Evolutionary conservation across 2,329 filamentous ascomycete genomes (phyloP).

Genomic region (Delphinella strobiligena): DNA sequence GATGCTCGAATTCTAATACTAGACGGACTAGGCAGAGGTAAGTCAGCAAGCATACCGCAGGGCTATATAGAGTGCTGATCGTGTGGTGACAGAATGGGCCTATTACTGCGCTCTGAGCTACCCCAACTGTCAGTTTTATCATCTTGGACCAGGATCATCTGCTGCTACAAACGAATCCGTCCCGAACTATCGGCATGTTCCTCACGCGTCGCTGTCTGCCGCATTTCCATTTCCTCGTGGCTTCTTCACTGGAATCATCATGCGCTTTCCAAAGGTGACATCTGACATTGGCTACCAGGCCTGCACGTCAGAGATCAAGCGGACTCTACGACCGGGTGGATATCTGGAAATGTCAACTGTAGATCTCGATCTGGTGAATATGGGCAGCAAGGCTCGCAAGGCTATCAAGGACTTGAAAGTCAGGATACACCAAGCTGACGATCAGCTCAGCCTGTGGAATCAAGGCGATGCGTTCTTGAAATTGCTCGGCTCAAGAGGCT

Average conservation of each 20-base stretch:
- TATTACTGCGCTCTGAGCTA: slow-evolving; percentile 77
- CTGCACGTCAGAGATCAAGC: slow-evolving; percentile 61
- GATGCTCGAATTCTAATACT: slow-evolving; percentile 61
- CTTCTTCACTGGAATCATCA: slow-evolving; percentile 64
- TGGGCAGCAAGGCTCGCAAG: slow-evolving; percentile 60
- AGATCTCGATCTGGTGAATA: slow-evolving; percentile 70
- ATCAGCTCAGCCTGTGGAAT: slow-evolving; percentile 46
- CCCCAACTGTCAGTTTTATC: slow-evolving; percentile 62
- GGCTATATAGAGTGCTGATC: slow-evolving; percentile 10
- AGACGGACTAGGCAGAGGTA: slow-evolving; percentile 66
- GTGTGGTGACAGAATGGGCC: slow-evolving; percentile 61
- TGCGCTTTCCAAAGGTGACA: slow-evolving; percentile 61
- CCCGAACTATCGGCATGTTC: slow-evolving; percentile 64
- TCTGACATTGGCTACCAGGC: slow-evolving; percentile 58
- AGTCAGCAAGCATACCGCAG: slow-evolving; percentile 6
- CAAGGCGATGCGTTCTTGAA: slow-evolving; percentile 47
- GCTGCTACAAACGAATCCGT: slow-evolving; percentile 11
- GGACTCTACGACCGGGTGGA: slow-evolving; percentile 65
- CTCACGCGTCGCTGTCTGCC: slow-evolving; percentile 48
- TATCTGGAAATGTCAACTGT: slow-evolving; percentile 69
- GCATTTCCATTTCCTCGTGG: slow-evolving; percentile 66
- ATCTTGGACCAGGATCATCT: slow-evolving; percentile 36
- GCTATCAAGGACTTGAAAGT: slow-evolving; percentile 62
- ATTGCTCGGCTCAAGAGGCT: slow-evolving; percentile 56
- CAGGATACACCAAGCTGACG: slow-evolving; percentile 48